These are phyloP conservation scores for Paulownia fortunei DNA, from an alignment of 257 asterid species.

Conservation along the genomic window DNA sequence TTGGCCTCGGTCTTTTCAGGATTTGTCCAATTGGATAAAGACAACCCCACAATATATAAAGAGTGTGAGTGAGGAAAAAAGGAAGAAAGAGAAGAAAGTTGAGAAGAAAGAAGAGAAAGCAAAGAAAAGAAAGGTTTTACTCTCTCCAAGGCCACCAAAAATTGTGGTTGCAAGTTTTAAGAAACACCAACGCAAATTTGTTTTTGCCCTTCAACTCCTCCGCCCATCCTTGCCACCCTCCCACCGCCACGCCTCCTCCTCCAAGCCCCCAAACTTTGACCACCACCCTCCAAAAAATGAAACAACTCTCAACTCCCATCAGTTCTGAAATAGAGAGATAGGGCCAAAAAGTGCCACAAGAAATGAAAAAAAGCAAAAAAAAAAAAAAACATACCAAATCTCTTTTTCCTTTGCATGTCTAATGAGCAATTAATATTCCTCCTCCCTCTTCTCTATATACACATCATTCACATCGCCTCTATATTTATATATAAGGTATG, in stretches of 20 bases:
- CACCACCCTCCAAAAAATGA: not conserved
- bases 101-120: not conserved
- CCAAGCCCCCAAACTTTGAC: not conserved
- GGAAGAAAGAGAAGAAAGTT: not conserved
- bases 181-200: not conserved
- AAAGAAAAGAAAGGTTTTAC: not conserved
- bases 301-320: too few species aligned
- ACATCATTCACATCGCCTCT: not conserved
- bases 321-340: not conserved
- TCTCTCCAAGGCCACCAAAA: conserved; percentile 12
- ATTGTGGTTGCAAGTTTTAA: not conserved
- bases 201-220: not conserved
- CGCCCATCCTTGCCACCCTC: not conserved
- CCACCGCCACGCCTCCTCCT: not conserved
- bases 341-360: not conserved
- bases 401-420: conserved; percentile 5
- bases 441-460: not conserved
- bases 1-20: not conserved
- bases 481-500: not conserved
- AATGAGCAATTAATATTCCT: conserved; percentile 1
- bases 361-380: not conserved
- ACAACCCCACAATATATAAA: conserved; percentile 22
- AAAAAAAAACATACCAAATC: not conserved
- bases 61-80: not conserved
- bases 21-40: conserved; percentile 26